phyloP scores from a whole-genome alignment of 2,329 filamentous ascomycete species.

The Tolypocladium sp. region DNA sequence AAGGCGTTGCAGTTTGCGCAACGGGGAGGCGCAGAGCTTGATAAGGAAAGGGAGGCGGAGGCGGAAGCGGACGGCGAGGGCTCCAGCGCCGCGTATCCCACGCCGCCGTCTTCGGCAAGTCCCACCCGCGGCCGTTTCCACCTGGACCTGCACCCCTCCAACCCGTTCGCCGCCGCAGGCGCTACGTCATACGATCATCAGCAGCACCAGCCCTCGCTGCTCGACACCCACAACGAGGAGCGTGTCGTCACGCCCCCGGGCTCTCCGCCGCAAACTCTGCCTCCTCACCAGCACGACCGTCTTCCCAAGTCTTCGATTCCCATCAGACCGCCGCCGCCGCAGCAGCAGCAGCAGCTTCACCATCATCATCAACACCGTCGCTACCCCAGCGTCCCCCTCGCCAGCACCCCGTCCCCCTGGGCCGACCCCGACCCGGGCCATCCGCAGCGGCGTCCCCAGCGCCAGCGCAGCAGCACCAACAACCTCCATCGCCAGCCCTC shows the following conservation, averaged over 20 bases:
- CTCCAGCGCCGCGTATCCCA: slow-evolving; percentile 12
- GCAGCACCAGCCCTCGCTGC: background rate
- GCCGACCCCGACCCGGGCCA: background rate
- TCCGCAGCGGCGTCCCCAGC: background rate
- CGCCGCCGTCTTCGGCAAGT: slow-evolving; percentile 45
- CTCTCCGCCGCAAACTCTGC: background rate
- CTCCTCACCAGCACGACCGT: background rate
- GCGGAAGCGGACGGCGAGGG: background rate
- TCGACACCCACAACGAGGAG: background rate
- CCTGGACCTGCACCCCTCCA: slow-evolving; percentile 32
- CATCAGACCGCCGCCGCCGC: background rate
- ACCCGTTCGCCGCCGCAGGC: slow-evolving; percentile 20
- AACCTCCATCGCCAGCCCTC: slow-evolving; percentile 8
- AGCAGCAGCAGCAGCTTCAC: background rate
- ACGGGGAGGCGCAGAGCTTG: too few species aligned
- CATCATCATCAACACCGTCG: background rate
- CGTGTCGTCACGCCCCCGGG: background rate
- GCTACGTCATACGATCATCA: slow-evolving; percentile 6
- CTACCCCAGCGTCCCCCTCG: background rate
- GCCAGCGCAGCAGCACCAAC: slow-evolving; percentile 2
- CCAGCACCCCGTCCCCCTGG: background rate
- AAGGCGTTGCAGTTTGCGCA: background rate
- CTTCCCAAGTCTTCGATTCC: background rate
- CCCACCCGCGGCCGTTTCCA: slow-evolving; percentile 28
- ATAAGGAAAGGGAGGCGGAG: too few species aligned